phyloP scores from a whole-genome alignment of 2,329 filamentous ascomycete genomes.

The Calonectria pauciramosa region DNA sequence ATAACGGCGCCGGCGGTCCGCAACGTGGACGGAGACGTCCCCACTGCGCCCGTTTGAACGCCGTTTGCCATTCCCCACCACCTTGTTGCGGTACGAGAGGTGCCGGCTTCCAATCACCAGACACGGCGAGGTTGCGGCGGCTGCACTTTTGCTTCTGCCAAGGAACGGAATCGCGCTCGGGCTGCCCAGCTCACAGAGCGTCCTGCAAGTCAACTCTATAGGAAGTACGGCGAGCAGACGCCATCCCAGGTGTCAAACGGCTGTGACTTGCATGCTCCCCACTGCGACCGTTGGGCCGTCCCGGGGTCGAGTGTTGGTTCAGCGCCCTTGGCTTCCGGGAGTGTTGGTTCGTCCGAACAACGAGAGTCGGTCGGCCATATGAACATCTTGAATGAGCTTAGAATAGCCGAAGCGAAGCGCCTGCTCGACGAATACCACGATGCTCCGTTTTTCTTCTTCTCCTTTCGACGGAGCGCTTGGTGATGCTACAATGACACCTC shows the following conservation, averaged over 20 bases:
- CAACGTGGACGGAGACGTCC: neutral
- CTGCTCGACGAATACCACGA: neutral
- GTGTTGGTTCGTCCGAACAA: neutral
- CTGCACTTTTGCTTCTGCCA: neutral
- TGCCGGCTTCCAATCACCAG: neutral
- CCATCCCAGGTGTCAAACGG: slow-evolving; percentile 2
- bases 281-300: slow-evolving; percentile 1
- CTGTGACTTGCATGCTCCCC: slow-evolving; percentile 5
- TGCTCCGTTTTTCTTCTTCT: neutral
- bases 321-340: neutral
- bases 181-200: neutral
- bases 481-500: slow-evolving; percentile 38
- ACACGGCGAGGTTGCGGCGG: neutral
- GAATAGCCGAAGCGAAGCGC: neutral
- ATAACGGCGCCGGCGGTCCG: neutral
- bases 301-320: neutral
- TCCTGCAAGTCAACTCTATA: neutral
- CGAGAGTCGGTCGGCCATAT: too few species aligned
- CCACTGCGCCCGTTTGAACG: neutral
- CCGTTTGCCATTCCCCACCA: neutral
- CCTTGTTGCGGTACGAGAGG: neutral
- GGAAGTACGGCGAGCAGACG: neutral
- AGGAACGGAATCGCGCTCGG: neutral
- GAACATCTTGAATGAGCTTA: neutral
- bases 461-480: slow-evolving; percentile 1